A percentile compares a stretch with the other conserved stretches of the same genome.
Evolutionary conservation across 2,329 filamentous ascomycete species (phyloP).

Genomic region (Ophiostoma ips): DNA sequence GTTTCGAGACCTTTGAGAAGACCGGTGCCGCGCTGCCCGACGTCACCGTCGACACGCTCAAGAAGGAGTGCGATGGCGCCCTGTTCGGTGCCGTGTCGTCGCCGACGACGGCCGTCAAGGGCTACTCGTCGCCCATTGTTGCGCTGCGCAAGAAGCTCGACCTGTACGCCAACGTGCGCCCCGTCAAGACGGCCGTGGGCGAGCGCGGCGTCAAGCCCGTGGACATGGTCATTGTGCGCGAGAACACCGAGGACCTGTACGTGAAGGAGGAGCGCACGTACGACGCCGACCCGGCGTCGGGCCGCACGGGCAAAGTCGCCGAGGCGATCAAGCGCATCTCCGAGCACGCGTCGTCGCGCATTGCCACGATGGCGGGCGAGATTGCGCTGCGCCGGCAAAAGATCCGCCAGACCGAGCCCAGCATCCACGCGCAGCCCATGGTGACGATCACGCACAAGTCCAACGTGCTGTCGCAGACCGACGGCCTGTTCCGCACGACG

Average conservation of each 20-base stretch:
- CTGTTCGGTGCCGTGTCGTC: slow-evolving; percentile 94
- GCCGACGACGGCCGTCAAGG: slow-evolving; percentile 75
- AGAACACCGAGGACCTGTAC: slow-evolving; percentile 97
- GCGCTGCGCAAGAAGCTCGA: slow-evolving; percentile 89
- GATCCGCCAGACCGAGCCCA: slow-evolving; percentile 46
- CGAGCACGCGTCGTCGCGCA: slow-evolving; percentile 69
- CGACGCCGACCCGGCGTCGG: slow-evolving; percentile 33
- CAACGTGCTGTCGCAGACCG: slow-evolving; percentile 92
- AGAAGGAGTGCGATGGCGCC: slow-evolving; percentile 85
- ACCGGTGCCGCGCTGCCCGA: slow-evolving; percentile 82
- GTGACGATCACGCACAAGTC: slow-evolving; percentile 98
- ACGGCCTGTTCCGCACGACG: slow-evolving; percentile 82
- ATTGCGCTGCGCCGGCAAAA: slow-evolving; percentile 80
- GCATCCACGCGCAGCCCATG: slow-evolving; percentile 54
- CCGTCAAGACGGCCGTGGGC: slow-evolving; percentile 70
- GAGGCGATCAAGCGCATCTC: slow-evolving; percentile 98
- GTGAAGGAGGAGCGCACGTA: slow-evolving; percentile 91
- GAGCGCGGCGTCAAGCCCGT: slow-evolving; percentile 54
- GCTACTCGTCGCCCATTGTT: slow-evolving; percentile 94
- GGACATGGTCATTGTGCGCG: slow-evolving; percentile 94
- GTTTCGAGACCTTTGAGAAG: slow-evolving; percentile 84
- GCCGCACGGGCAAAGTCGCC: slow-evolving; percentile 64
- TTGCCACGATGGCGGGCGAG: slow-evolving; percentile 85
- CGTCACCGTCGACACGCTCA: slow-evolving; percentile 76
- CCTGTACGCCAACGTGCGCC: slow-evolving; percentile 93